These are phyloP conservation scores for Alternaria arborescens DNA, from an alignment of 2,329 filamentous ascomycete species.

Conservation along the genomic window DNA sequence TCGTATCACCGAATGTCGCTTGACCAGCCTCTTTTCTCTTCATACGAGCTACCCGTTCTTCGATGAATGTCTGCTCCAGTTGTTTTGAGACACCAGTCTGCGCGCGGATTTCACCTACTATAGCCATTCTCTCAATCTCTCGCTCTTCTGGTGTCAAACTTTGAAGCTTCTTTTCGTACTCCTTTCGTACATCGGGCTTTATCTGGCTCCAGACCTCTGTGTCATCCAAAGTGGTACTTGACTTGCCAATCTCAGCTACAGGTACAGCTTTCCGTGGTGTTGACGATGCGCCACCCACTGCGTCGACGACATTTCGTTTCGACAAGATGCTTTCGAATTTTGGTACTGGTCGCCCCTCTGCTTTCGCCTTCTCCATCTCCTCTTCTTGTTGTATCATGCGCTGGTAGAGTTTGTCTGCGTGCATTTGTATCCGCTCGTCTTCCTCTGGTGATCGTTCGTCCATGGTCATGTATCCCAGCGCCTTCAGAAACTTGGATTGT, in stretches of 20 bases:
- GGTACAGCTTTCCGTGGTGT: conserved; percentile 16
- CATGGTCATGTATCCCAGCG: conserved; percentile 81
- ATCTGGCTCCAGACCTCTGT: conserved; percentile 43
- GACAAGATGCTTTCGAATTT: conserved; percentile 66
- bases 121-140: conserved; percentile 46
- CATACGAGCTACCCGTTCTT: conserved; percentile 47
- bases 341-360: conserved; percentile 62
- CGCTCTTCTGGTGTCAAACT: conserved; percentile 40
- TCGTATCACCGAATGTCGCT: conserved; percentile 49
- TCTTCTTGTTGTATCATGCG: conserved; percentile 85
- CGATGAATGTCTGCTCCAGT: conserved; percentile 44
- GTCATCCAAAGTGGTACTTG: conserved; percentile 16
- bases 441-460: conserved; percentile 73
- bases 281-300: conserved; percentile 31
- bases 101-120: conserved; percentile 47
- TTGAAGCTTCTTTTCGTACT: conserved; percentile 47
- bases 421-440: conserved; percentile 88
- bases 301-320: conserved; percentile 41
- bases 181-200: conserved; percentile 39
- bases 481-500: conserved; percentile 90
- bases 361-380: conserved; percentile 73
- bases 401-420: conserved; percentile 89
- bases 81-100: conserved; percentile 42
- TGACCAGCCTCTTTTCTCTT: conserved; percentile 48
- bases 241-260: conserved; percentile 5